These are phyloP conservation scores for Globisporangium rhizosaccharum DNA, from an alignment of 352 stramenopile species.

Conservation along the genomic window DNA sequence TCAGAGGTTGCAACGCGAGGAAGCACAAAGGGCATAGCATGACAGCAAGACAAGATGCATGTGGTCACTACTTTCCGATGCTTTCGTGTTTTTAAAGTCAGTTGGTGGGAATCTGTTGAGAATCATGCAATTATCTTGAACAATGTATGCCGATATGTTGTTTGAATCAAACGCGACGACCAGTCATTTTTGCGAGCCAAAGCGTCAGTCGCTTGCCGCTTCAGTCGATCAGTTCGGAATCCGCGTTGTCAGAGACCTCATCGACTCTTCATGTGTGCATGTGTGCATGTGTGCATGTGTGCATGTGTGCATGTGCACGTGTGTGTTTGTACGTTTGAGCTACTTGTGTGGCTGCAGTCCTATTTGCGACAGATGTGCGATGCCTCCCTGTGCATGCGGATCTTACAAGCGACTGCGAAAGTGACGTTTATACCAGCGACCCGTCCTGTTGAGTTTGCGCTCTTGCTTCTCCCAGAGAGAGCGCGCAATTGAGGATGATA, in stretches of 20 bases:
- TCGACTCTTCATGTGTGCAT: background rate
- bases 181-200: slow-evolving; percentile 13
- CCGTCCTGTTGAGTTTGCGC: slow-evolving; percentile 82
- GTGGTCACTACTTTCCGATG: no score
- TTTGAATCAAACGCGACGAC: background rate
- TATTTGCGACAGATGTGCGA: slow-evolving; percentile 83
- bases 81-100: no score
- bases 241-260: background rate
- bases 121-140: no score
- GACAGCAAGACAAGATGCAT: no score
- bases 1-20: no score
- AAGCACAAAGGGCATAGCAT: no score
- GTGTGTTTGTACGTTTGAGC: background rate
- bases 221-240: no score
- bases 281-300: background rate
- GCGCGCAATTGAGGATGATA: slow-evolving; percentile 80
- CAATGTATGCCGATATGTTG: background rate
- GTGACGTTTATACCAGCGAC: slow-evolving; percentile 80
- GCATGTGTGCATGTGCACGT: slow-evolving; percentile 1
- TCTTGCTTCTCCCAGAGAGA: slow-evolving; percentile 60
- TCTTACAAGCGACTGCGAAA: slow-evolving; percentile 87
- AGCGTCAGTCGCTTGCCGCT: no score
- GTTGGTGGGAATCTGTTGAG: no score
- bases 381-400: slow-evolving; percentile 48
- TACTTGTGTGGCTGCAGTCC: slow-evolving; percentile 42